Percentiles rank a stretch among this genome's conserved stretches.
Evolutionary conservation across 163 green algal genomes (phyloP).

Genomic region (Scenedesmus sp.): DNA sequence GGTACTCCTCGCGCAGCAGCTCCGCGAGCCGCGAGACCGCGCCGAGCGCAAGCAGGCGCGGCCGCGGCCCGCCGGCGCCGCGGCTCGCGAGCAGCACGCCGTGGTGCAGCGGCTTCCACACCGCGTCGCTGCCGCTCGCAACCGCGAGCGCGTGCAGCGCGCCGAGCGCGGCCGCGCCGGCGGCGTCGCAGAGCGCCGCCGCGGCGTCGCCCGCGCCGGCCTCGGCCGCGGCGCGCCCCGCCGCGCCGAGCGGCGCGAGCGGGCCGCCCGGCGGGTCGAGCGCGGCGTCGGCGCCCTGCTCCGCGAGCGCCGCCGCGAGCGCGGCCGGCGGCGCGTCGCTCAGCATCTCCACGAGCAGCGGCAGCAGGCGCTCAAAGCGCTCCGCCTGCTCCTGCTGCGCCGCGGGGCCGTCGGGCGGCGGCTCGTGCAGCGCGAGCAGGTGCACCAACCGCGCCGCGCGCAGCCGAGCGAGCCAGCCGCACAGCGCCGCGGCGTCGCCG

Average conservation of each 20-base stretch:
- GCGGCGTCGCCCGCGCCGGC: constrained; percentile 31
- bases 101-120: constrained; percentile 85
- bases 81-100: constrained; percentile 83
- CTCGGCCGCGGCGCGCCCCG: constrained; percentile 20
- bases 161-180: constrained; percentile 57
- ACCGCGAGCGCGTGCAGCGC: constrained; percentile 75
- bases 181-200: constrained; percentile 30
- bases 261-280: constrained; percentile 22
- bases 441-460: constrained; percentile 81
- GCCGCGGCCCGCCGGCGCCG: constrained; percentile 37
- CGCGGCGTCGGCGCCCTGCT: constrained; percentile 37
- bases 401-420: constrained; percentile 51
- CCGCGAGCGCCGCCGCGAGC: constrained; percentile 2
- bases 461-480: constrained; percentile 71
- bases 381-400: constrained; percentile 65
- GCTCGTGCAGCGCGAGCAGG: constrained; percentile 83
- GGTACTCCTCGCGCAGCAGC: constrained; percentile 87
- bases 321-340: constrained; percentile 33
- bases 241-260: constrained; percentile 18
- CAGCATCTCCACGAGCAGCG: constrained; percentile 74
- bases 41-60: constrained; percentile 67
- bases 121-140: constrained; percentile 64
- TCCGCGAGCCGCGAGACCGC: constrained; percentile 68
- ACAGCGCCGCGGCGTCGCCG: constrained; percentile 22
- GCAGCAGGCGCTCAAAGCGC: constrained; percentile 74